Percentiles rank a stretch among this genome's conserved stretches.
Evolutionary conservation across 2,329 filamentous ascomycete genomes (phyloP).

Genomic region (Aspergillus viridinutans): DNA sequence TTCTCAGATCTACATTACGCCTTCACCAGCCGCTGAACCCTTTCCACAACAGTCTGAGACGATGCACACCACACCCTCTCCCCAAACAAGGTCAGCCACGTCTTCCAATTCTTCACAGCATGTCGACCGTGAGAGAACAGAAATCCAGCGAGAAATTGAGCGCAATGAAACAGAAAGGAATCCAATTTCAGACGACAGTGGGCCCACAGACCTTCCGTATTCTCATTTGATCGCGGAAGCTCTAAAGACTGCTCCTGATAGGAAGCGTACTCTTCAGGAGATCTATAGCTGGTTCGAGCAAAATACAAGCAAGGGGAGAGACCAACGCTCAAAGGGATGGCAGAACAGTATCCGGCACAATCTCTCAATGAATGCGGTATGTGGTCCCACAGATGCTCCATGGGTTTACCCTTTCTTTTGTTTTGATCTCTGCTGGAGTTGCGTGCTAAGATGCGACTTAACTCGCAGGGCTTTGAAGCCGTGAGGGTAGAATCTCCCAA

Average conservation of each 20-base stretch:
- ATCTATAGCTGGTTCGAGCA: constrained; percentile 87
- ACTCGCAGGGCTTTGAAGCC: constrained; percentile 43
- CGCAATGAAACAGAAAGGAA: constrained; percentile 22
- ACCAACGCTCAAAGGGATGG: constrained; percentile 67
- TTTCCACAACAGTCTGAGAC: constrained; percentile 3
- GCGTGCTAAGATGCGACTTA: constrained; percentile 4
- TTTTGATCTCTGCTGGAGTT: constrained; percentile 8
- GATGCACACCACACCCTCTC: background rate
- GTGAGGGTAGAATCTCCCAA: constrained; percentile 49
- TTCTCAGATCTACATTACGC: constrained; percentile 6
- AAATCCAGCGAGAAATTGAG: constrained; percentile 6
- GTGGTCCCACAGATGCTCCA: constrained; percentile 25
- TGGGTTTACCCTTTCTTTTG: constrained; percentile 2
- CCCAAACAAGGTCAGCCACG: constrained; percentile 14
- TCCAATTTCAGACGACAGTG: constrained; percentile 22
- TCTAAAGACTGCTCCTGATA: constrained; percentile 61
- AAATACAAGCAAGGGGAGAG: constrained; percentile 71
- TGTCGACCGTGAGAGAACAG: constrained; percentile 7
- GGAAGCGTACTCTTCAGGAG: constrained; percentile 74
- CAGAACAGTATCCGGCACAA: constrained; percentile 96
- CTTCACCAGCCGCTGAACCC: constrained; percentile 7
- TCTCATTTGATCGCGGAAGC: constrained; percentile 76
- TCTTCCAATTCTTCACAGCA: constrained; percentile 17
- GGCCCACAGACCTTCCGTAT: constrained; percentile 61
- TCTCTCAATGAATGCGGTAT: constrained; percentile 88